phyloP scores from a whole-genome alignment of 305 asterid species.

The Fraxinus sp. region DNA sequence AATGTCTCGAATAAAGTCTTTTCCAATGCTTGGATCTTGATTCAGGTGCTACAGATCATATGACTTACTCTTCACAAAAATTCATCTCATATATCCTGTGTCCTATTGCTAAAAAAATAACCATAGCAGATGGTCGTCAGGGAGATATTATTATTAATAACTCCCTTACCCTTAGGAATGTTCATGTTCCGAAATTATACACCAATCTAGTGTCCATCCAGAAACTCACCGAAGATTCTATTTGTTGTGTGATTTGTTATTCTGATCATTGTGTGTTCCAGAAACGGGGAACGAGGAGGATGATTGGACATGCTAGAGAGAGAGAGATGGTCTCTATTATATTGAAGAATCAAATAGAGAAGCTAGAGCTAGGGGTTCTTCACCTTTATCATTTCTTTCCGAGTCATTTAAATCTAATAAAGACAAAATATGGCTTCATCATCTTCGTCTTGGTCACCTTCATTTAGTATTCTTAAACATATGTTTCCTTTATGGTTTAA shows the following conservation, averaged over 20 bases:
- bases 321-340: not conserved
- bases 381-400: not conserved
- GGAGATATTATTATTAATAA: not conserved
- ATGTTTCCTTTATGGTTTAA: not conserved
- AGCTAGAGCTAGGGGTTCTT: not conserved
- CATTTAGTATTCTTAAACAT: not conserved
- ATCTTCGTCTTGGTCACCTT: not conserved
- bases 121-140: not conserved
- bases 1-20: not conserved
- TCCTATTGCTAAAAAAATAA: not conserved
- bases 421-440: not conserved
- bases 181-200: not conserved
- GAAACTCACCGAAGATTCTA: not conserved
- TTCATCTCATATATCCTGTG: not conserved
- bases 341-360: not conserved
- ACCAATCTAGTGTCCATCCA: not conserved
- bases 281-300: not conserved
- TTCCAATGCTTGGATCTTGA: not conserved
- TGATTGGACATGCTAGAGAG: constrained; percentile 7
- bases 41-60: not conserved
- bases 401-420: not conserved
- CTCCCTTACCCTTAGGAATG: not conserved
- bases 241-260: not conserved
- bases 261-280: not conserved
- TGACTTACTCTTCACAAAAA: not conserved